Evolutionary conservation across 257 asterid species (phyloP).

Genomic region (Anisodus acutangulus): DNA sequence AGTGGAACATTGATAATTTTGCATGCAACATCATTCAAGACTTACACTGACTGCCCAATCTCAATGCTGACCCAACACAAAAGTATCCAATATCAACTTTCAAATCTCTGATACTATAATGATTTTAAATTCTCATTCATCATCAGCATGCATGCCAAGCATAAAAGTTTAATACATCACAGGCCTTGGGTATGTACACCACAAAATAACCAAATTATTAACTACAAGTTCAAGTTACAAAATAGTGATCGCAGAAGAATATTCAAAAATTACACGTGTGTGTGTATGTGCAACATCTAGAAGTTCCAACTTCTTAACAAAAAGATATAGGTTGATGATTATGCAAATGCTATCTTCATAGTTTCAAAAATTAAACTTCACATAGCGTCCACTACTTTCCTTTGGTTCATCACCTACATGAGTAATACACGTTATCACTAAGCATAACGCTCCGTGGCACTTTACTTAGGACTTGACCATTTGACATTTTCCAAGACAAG

Average conservation of each 20-base stretch:
- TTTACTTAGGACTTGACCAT: background rate
- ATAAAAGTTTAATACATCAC: background rate
- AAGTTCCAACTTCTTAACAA: background rate
- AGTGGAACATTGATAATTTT: background rate
- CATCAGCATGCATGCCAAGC: too few relatives aligned
- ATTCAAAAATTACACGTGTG: background rate
- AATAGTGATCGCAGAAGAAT: background rate
- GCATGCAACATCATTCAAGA: slow-evolving; percentile 11
- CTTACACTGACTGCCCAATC: background rate
- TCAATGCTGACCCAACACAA: background rate
- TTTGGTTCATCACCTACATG: background rate
- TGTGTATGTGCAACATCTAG: background rate
- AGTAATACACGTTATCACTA: background rate
- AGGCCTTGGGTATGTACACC: background rate
- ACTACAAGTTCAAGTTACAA: background rate
- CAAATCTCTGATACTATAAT: background rate
- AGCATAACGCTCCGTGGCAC: background rate
- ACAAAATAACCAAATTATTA: background rate
- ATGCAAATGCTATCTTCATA: background rate
- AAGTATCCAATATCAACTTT: background rate
- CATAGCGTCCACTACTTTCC: background rate
- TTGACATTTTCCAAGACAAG: background rate
- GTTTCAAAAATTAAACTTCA: background rate
- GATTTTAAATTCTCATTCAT: too few relatives aligned
- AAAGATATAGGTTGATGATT: background rate